Base-by-base conservation (phyloP, 1,139 yeast genomes). In the Insectozyma bohioensis region DNA sequence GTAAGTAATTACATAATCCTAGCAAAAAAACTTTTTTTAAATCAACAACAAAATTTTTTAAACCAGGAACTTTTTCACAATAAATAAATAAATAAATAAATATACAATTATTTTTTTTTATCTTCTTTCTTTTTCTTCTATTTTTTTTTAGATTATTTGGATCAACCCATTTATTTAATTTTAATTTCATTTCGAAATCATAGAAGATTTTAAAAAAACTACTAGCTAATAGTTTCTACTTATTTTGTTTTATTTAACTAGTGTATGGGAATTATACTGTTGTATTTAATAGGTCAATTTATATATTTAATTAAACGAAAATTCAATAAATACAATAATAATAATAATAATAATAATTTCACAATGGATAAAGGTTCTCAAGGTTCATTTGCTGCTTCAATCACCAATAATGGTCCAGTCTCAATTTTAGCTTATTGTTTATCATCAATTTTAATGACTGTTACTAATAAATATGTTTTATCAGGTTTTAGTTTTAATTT, bases 371-470 rank as follows among this genome's bases (percentile, higher is more conserved):
- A 61, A 32, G 51, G 60, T 20, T 48, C 62, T 23, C 39, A 56
- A 16, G 32, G 31, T 21, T 22, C 37, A 18, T 30, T 37, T 12
- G 29, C 30, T 20, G 26, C 12, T 35, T 61, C 70, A 35, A 51
- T 82, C 33, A 83, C 79, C 50, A 87, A 87, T 71, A 81, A 87
- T 40, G 95, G 92, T 17, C 90, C 94, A 13, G 72, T 86, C 47
- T 88, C 97, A 36, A 86, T 90, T 50, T 61, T 81, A 43, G 75
- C 87, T 25, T 92, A 92, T 77, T 92, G 97, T 72, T 73, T 76
- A 39, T 85, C 97, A 18, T 92, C 97, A 15, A 90, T 92, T 51
- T 67, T 90, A 61, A 92, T 92, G 98, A 92, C 98, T n/a, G 86
- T 90, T 43, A 90, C 97, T 42, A 92, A 92, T 74, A 92, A 92